Base-by-base conservation (phyloP, 2,329 filamentous ascomycete genomes). In the Aspergillus caelatus region DNA sequence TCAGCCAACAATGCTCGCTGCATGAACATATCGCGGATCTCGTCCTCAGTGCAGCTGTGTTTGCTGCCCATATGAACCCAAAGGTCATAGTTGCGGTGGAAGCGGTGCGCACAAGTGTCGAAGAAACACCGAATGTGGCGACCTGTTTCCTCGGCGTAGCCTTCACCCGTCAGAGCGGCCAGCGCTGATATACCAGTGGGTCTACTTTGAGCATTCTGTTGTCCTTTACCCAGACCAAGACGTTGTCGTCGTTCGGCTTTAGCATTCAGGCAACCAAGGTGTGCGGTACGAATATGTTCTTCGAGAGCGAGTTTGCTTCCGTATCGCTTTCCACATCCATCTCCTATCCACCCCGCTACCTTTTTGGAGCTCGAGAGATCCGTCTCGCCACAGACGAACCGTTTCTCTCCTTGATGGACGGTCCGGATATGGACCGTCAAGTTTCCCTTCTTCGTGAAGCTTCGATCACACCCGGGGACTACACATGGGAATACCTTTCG, bases 401-500 rank as follows among this genome's bases (percentile, higher is more conserved):
- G 88, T 64, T 82, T 84, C 68, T 88, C 81, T 21, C 92, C 90
- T 68, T 93, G 85, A 74, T 97, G 94, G 0, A 90, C 89, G 12
- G 87, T 89, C 62, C 90, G 89, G 60, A 94, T 83, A 74, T 98
- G 94, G 0, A 89, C 87, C 19, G 89, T 91, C 58, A 96, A 83
- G 71, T 97, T 97, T n/a, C 90, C 90, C 65, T 86, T 88, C 73
- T 91, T 91, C 21, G 92, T 94, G 77, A 97, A 97, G 60, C 83
- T 87, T 72, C 91, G 92, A 61, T 81, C 83, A 76, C 94, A 97
- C 26, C 85, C 89, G 0, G 83, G 79, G 72, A 89, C 84, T 0
- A 87, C 84, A 74, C 94, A 97, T 1, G 80, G 75, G 57, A 90
- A 87, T 0, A 83, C 87, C 76, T 88, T 91, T 63, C 89, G 84